phyloP scores from a whole-genome alignment of 345 rosid genomes.

The Salix exigua region DNA sequence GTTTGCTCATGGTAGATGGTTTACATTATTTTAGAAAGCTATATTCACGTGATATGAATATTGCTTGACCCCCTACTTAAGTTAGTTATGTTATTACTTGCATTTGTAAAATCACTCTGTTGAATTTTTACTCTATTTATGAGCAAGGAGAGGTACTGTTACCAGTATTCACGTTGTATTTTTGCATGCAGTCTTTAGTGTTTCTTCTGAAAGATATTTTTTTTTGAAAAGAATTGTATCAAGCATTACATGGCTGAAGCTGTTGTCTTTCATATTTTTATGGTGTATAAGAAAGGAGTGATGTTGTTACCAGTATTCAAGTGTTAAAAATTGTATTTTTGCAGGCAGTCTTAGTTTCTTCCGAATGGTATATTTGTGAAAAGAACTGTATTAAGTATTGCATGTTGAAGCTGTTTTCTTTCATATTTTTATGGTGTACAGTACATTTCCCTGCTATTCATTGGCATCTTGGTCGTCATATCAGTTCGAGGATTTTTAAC shows the following conservation, averaged over 20 bases:
- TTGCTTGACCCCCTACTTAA: neutral
- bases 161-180: too few relatives aligned
- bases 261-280: conserved; percentile 23
- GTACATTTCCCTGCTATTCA: conserved; percentile 88
- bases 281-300: conserved; percentile 16
- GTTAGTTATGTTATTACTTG: neutral
- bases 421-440: conserved; percentile 38
- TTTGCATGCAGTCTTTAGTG: too few relatives aligned
- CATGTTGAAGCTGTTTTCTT: conserved; percentile 18
- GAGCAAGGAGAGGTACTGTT: too few relatives aligned
- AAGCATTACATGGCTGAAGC: conserved; percentile 5
- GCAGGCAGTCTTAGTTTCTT: neutral
- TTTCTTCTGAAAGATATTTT: too few relatives aligned
- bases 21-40: neutral
- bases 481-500: conserved; percentile 93
- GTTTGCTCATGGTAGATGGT: neutral
- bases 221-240: neutral
- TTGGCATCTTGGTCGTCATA: conserved; percentile 83
- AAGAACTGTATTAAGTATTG: neutral
- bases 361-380: too few relatives aligned
- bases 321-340: neutral
- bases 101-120: too few relatives aligned
- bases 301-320: neutral
- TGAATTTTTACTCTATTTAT: too few relatives aligned
- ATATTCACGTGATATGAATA: neutral